Evolutionary conservation across 2,329 filamentous ascomycete species (phyloP), one percentile per base, ranked within the genome.

Genomic region (Talaromyces sp.): DNA sequence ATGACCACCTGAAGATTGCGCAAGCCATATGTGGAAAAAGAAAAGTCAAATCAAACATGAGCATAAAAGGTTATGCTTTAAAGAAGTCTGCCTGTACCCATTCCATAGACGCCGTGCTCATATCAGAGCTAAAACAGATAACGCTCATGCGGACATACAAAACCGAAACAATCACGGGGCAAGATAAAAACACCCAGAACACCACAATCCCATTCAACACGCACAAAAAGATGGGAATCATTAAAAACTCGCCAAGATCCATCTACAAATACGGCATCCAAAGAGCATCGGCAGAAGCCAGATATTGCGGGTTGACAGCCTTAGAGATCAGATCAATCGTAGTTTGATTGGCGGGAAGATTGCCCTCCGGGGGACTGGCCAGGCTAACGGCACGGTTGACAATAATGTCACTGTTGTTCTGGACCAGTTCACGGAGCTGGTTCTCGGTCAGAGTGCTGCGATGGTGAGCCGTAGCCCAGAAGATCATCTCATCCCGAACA

Each of bases 401-500:
- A 62, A 99, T 92, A 67, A 92, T 84, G 63, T 97, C 92, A 67
- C 89, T 92, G 75, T 99, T 99, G 58, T 85, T 81, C 77, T 92
- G 88, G 36, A 96, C 93, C 65, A 88, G 85, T 62, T 95, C 91
- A 25, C 91, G 82, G 55, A 96, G 80, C 72, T 91, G 87, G 33
- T 82, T 85, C 62, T 91, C 88, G 49, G 83, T 84, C 68, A 89
- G 81, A 28, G 78, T 74, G 6, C 80, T 75, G 53, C 92, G 86
- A 72, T 96, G 91, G 65, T 87, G 84, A 66, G 87, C 89, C 2
- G 90, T 96, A 68, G 93, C 93, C 95, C 95, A 99, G 78, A 93
- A 96, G 66, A 93, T 93, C 85, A 99, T 96, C 78, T 99, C 95
- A 71, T 99, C 95, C 7, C 95, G 87, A 65, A 99, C 95, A 75